Evolutionary conservation across 352 stramenopile genomes (phyloP).

Genomic region (Phytophthora macrochlamydospora): DNA sequence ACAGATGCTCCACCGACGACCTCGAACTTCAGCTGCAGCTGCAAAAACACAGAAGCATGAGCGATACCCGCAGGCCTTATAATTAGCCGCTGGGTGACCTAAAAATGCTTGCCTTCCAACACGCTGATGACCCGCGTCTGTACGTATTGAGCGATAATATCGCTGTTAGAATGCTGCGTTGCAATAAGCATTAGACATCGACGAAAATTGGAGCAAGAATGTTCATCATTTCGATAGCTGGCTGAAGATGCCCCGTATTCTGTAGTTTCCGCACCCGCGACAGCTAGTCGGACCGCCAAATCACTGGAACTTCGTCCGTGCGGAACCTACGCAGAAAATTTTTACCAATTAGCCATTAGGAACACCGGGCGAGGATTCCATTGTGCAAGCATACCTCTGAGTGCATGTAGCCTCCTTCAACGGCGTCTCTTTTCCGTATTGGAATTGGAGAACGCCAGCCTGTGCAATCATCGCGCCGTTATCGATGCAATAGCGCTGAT

Average conservation of each 20-base stretch:
- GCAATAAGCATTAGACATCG: too few relatives aligned
- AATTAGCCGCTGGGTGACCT: too few relatives aligned
- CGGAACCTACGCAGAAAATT: conserved; percentile 81
- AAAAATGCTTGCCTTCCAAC: too few relatives aligned
- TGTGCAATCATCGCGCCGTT: conserved; percentile 99
- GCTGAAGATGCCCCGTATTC: not conserved
- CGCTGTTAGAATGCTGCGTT: too few relatives aligned
- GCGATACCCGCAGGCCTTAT: not conserved
- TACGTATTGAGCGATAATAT: too few relatives aligned
- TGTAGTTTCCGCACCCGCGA: conserved; percentile 11
- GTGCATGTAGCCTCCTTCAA: conserved; percentile 94
- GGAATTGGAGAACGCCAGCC: conserved; percentile 97
- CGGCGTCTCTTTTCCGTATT: conserved; percentile 92
- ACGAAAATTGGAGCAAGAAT: too few relatives aligned
- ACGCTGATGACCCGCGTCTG: too few relatives aligned
- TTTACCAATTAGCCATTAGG: not conserved
- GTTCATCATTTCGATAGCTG: too few relatives aligned
- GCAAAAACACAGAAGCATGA: not conserved
- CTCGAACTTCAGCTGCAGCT: not conserved
- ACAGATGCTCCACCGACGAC: too few relatives aligned
- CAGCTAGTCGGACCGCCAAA: conserved; percentile 92
- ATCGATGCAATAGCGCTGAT: conserved; percentile 99
- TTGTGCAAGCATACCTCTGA: conserved; percentile 77
- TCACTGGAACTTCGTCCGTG: conserved; percentile 97
- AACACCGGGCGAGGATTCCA: not conserved